These are phyloP conservation scores for Penicillium alfredii DNA, from an alignment of 495 filamentous ascomycete genomes.

Conservation along the genomic window DNA sequence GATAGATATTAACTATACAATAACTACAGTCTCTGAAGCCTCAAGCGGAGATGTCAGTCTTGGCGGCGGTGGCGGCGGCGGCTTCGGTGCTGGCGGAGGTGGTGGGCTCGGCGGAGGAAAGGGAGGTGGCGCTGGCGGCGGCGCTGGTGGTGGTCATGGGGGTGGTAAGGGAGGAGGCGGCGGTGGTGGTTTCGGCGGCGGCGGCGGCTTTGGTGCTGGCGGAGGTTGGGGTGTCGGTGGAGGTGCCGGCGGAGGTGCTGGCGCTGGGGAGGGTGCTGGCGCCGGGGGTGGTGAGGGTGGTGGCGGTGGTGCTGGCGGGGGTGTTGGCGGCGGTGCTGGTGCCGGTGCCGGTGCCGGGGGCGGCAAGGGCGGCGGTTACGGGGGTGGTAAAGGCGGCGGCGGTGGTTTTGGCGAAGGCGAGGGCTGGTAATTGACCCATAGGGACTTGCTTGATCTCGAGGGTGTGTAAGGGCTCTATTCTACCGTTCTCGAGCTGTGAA, in stretches of 20 bases:
- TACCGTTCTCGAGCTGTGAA: too few species aligned
- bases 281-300: neutral
- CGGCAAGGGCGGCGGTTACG: conserved; percentile 10
- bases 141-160: conserved; percentile 6
- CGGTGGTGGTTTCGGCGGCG: conserved; percentile 1
- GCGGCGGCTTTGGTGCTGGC: conserved; percentile 5
- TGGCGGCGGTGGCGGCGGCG: neutral
- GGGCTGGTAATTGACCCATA: too few species aligned
- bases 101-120: neutral
- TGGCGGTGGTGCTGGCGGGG: conserved; percentile 1
- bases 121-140: neutral
- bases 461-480: too few species aligned
- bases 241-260: conserved; percentile 5
- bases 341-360: conserved; percentile 5
- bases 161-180: conserved; percentile 7
- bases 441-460: too few species aligned
- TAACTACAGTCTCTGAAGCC: neutral
- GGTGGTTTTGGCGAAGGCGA: too few species aligned
- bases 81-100: neutral
- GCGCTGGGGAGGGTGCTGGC: conserved; percentile 2
- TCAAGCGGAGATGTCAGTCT: neutral
- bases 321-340: conserved; percentile 6
- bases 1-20: neutral
- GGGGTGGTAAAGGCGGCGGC: too few species aligned
- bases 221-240: conserved; percentile 4